Base-by-base conservation (phyloP, 345 rosid species). In the Gynandropsis gynandra region DNA sequence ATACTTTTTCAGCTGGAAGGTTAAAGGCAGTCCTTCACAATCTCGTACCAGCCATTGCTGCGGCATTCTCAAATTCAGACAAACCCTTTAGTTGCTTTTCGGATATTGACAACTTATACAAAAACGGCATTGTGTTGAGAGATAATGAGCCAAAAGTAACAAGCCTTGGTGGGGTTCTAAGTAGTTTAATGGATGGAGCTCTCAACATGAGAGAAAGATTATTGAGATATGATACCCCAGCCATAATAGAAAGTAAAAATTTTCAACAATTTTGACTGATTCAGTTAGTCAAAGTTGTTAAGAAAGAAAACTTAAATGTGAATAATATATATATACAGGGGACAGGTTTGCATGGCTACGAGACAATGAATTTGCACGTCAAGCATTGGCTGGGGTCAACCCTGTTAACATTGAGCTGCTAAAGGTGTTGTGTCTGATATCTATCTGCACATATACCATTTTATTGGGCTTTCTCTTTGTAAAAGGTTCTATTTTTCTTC, bases 331-430 rank as follows among this genome's bases (percentile, higher is more conserved):
- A 11, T 62, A 16, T 66, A 15, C 72, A 90, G 98, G 75, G 67
- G 96, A 90, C 58, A 76, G 96, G 43, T 90, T 90, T 76, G 73
- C 96, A 10, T 90, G 98, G 98, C 65, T 90, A 54, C 74, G 98
- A 44, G 98, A 90, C 51, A 76, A 76, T 15, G 98, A 90, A 59
- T 90, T 90, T 45, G 95, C 92, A n/a, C 83, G 96, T 24, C 96
- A 84, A 74, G 62, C 89, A 56, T 62, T 87, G 53, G 96, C 96
- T 17, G 98, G 96, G 59, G 96, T 90, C 50, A 87, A 90, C 53
- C 95, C 98, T 1, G 92, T 87, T 24, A 78, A 72, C 71, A 87
- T 90, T 45, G 80, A 82, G 78, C 56, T 87, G 55, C 46, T 87
- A 10, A 87, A 71, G 92, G 96, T 76, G 32, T 38, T 52, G 48